Evolutionary conservation across 176 grass and related monocot species (phyloP).

Genomic region (Dendrocalamus sinicus): DNA sequence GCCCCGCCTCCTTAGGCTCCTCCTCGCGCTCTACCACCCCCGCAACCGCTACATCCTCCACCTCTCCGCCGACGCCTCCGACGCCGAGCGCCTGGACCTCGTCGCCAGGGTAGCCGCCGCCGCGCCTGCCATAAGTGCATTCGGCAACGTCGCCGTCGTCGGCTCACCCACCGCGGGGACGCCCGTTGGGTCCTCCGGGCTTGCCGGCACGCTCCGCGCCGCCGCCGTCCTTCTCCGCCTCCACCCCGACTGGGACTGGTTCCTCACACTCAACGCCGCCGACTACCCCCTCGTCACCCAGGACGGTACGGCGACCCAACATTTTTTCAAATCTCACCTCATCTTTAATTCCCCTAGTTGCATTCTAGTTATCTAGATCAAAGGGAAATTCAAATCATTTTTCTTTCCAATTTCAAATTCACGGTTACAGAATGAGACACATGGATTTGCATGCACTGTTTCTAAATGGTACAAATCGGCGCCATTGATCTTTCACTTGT

Average conservation of each 20-base stretch:
- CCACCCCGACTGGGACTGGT: slow-evolving; percentile 81
- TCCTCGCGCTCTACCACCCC: slow-evolving; percentile 85
- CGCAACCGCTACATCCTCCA: slow-evolving; percentile 84
- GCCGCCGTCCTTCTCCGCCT: slow-evolving; percentile 69
- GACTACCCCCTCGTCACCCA: slow-evolving; percentile 88
- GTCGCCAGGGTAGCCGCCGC: slow-evolving; percentile 42
- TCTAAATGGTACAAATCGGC: background rate
- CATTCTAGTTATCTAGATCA: background rate
- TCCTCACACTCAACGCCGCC: slow-evolving; percentile 70
- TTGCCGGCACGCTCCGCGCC: slow-evolving; percentile 70
- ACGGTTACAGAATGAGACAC: background rate
- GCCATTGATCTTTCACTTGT: background rate
- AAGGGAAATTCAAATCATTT: background rate
- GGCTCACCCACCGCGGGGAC: slow-evolving; percentile 59
- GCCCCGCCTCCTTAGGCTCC: slow-evolving; percentile 60
- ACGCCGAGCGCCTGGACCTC: slow-evolving; percentile 58
- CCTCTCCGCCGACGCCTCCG: slow-evolving; percentile 62
- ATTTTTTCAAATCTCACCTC: background rate
- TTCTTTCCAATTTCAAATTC: background rate
- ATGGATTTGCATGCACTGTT: background rate
- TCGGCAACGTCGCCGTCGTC: slow-evolving; percentile 69
- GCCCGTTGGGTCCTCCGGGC: slow-evolving; percentile 62
- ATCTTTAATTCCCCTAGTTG: background rate
- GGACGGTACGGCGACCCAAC: slow-evolving; percentile 61
- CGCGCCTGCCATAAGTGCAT: slow-evolving; percentile 51